Percentiles rank a stretch among this genome's conserved stretches.
Conservation (phyloP, 768 basidiomycete genomes). For the Omphalotus guepiniiformis region DNA sequence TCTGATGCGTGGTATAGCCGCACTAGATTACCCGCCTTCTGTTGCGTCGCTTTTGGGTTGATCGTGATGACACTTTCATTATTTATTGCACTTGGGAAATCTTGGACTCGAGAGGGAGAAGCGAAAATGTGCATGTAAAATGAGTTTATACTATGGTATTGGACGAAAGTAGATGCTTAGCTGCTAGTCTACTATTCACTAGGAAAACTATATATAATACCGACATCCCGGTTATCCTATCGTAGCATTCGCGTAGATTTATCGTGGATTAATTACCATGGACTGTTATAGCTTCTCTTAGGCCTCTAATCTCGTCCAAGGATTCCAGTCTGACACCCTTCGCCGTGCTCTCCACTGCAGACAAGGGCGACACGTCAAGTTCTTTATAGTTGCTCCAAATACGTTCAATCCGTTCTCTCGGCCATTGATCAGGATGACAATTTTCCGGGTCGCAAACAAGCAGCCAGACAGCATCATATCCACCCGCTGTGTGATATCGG, state of each 20-base stretch:
- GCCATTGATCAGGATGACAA: conserved; percentile 40
- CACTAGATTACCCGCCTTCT: conserved; percentile 68
- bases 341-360: conserved; percentile 63
- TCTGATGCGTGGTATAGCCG: conserved; percentile 61
- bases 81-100: conserved; percentile 70
- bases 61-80: conserved; percentile 77
- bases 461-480: conserved; percentile 96
- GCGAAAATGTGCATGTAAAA: conserved; percentile 66
- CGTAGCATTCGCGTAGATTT: conserved; percentile 3
- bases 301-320: conserved; percentile 51
- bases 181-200: neutral
- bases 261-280: too few species aligned
- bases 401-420: conserved; percentile 58
- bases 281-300: conserved; percentile 35
- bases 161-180: too few species aligned
- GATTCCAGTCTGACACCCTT: conserved; percentile 64
- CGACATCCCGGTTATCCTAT: neutral
- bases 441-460: conserved; percentile 65
- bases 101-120: conserved; percentile 69
- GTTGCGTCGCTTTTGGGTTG: conserved; percentile 70
- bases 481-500: conserved; percentile 75
- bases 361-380: conserved; percentile 66
- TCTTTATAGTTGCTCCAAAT: conserved; percentile 64
- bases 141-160: neutral
- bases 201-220: neutral